These are phyloP conservation scores for Candida hungchunana DNA, from an alignment of 805 yeast genomes.

Conservation along the genomic window DNA sequence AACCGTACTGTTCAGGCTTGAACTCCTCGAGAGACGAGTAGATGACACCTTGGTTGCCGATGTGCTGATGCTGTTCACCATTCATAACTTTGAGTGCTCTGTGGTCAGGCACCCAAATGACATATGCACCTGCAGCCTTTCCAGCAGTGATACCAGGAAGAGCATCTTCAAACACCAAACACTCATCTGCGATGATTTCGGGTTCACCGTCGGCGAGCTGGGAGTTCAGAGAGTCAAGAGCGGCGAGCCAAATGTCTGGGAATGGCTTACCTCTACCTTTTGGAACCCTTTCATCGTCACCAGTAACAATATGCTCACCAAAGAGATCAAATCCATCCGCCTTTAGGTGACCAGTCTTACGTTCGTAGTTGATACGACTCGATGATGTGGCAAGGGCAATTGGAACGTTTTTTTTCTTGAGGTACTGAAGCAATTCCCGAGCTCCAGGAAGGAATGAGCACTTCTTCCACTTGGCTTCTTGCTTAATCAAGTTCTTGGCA, in stretches of 20 bases:
- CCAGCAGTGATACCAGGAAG: slow-evolving; percentile 89
- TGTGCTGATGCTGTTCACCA: slow-evolving; percentile 44
- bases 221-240: slow-evolving; percentile 68
- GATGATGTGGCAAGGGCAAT: slow-evolving; percentile 92
- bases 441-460: slow-evolving; percentile 84
- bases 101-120: slow-evolving; percentile 92
- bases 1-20: slow-evolving; percentile 43
- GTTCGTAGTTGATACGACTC: slow-evolving; percentile 49
- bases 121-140: slow-evolving; percentile 72
- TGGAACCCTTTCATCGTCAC: slow-evolving; percentile 83
- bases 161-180: slow-evolving; percentile 93
- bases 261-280: slow-evolving; percentile 87
- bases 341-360: slow-evolving; percentile 66
- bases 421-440: slow-evolving; percentile 52
- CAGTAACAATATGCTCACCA: slow-evolving; percentile 67
- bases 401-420: slow-evolving; percentile 56
- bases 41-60: slow-evolving; percentile 57
- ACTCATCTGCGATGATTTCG: slow-evolving; percentile 65
- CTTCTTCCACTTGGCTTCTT: slow-evolving; percentile 50
- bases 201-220: slow-evolving; percentile 35
- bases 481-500: slow-evolving; percentile 48
- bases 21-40: slow-evolving; percentile 49
- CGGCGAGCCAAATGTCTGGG: slow-evolving; percentile 90
- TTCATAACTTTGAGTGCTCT: slow-evolving; percentile 56
- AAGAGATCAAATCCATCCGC: slow-evolving; percentile 60